Conservation (phyloP, 73 alveolate genomes). For the Diophrys appendiculata region DNA sequence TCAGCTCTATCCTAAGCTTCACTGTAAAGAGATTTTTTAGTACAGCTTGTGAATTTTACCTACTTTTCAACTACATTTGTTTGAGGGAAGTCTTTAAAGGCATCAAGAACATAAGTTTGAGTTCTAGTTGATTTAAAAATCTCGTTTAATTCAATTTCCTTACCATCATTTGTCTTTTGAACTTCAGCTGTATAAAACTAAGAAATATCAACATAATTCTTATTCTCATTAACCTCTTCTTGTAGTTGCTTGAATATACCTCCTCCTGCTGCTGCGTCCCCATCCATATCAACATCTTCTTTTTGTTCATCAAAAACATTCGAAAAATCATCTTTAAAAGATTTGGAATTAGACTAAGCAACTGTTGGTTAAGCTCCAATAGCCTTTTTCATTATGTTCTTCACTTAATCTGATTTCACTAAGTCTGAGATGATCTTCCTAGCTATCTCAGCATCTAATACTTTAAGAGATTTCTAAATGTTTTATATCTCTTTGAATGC, state of each 20-base stretch:
- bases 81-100: not conserved
- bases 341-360: not conserved
- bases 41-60: not conserved
- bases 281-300: too few species aligned
- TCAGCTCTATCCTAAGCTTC: slow-evolving; percentile 3
- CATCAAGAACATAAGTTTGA: not conserved
- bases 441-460: not conserved
- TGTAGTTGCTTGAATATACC: not conserved
- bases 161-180: not conserved
- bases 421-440: not conserved
- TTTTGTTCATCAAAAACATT: not conserved
- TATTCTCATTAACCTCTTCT: not conserved
- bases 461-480: not conserved
- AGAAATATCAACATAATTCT: not conserved
- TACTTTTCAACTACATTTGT: not conserved
- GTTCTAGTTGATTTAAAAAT: not conserved
- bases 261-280: not conserved
- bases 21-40: not conserved
- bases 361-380: not conserved
- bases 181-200: not conserved
- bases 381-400: not conserved
- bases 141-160: not conserved
- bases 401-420: not conserved
- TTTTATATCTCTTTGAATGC: not conserved
- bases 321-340: not conserved